These are phyloP conservation scores for Pythium periplocum DNA, from an alignment of 352 stramenopile genomes.

Conservation along the genomic window DNA sequence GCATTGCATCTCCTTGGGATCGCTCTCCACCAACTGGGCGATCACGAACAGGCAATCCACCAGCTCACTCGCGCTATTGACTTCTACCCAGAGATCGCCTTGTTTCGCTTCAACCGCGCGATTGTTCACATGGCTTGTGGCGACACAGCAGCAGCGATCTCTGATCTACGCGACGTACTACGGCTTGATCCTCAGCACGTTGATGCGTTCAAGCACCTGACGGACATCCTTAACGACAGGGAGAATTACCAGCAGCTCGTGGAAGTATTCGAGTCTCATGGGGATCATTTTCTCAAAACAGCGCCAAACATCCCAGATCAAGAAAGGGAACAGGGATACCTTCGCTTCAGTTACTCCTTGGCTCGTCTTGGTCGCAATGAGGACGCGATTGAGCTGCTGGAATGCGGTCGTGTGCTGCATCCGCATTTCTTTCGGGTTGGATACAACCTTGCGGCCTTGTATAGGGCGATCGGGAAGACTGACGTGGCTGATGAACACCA, in stretches of 20 bases:
- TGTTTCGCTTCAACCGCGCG: conserved; percentile 17
- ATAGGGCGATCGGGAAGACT: conserved; percentile 22
- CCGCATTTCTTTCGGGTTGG: conserved; percentile 29
- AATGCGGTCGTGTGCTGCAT: conserved; percentile 16
- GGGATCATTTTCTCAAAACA: conserved; percentile 9
- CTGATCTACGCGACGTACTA: conserved; percentile 13
- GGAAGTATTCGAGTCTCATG: conserved; percentile 21
- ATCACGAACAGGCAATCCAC: conserved; percentile 12
- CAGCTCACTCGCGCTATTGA: conserved; percentile 18
- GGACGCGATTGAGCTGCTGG: conserved; percentile 34
- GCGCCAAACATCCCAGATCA: neutral
- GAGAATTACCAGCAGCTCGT: conserved; percentile 6
- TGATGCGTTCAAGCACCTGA: conserved; percentile 23
- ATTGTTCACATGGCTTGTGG: conserved; percentile 6
- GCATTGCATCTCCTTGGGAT: conserved; percentile 46
- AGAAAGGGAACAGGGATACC: conserved; percentile 26
- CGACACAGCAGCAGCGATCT: conserved; percentile 1
- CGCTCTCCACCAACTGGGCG: conserved; percentile 10
- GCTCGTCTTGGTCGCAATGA: conserved; percentile 9
- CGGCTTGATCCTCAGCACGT: conserved; percentile 14
- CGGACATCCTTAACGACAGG: conserved; percentile 12
- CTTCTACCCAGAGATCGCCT: neutral
- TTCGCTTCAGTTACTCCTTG: conserved; percentile 41
- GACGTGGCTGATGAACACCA: conserved; percentile 23
- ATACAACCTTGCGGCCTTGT: conserved; percentile 56